phyloP scores from a whole-genome alignment of 2,329 filamentous ascomycete species.

The Fusarium nisikadoi region DNA sequence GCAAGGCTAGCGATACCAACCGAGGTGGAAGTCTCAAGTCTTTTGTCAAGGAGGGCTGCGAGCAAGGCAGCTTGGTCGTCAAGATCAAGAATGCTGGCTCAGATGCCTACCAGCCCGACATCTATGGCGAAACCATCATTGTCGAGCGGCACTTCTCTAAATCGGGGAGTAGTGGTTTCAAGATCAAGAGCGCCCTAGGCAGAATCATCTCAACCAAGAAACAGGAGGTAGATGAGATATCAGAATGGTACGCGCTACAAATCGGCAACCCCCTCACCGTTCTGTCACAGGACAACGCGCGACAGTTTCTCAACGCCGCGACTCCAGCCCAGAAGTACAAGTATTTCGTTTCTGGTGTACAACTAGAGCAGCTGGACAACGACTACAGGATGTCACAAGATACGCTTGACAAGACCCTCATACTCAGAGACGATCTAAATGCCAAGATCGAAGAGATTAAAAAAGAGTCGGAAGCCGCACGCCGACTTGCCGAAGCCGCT shows the following conservation, averaged over 20 bases:
- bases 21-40: constrained; percentile 88
- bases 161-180: constrained; percentile 82
- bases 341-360: constrained; percentile 94
- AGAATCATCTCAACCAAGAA: constrained; percentile 84
- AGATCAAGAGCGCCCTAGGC: constrained; percentile 79
- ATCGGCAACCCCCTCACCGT: constrained; percentile 98
- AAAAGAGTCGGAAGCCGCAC: constrained; percentile 66
- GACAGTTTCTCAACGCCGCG: constrained; percentile 90
- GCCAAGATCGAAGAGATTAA: constrained; percentile 50
- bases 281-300: constrained; percentile 92
- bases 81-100: constrained; percentile 91
- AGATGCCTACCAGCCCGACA: constrained; percentile 82
- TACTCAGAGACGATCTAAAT: constrained; percentile 51
- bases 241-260: constrained; percentile 91
- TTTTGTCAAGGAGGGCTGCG: constrained; percentile 89
- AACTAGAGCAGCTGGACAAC: constrained; percentile 89
- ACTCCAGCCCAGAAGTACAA: constrained; percentile 89
- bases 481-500: constrained; percentile 71
- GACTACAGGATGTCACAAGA: constrained; percentile 90
- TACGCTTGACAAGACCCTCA: constrained; percentile 72
- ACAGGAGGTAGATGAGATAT: constrained; percentile 88
- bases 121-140: constrained; percentile 86
- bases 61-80: constrained; percentile 80
- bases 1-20: constrained; percentile 92
- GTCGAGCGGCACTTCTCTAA: constrained; percentile 91